phyloP scores from a whole-genome alignment of 1,284 basidiomycete genomes.

The Neolentinus lepideus region DNA sequence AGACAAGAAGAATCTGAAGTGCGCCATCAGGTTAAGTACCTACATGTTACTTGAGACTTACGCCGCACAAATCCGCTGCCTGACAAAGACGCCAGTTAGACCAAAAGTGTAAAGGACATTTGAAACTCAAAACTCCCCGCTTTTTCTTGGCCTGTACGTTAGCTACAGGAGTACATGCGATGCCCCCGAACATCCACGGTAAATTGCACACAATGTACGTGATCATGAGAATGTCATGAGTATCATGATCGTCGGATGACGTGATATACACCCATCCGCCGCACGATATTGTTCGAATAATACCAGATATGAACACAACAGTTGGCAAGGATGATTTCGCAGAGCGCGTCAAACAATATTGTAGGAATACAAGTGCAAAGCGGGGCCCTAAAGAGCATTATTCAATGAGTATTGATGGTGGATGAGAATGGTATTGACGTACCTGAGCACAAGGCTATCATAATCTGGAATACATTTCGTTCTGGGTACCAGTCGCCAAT shows the following conservation, averaged over 20 bases:
- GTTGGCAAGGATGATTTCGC: constrained; percentile 39
- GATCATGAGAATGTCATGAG: constrained; percentile 89
- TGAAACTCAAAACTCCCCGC: constrained; percentile 39
- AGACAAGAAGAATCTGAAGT: constrained; percentile 57
- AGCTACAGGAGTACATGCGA: constrained; percentile 42
- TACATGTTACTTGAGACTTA: constrained; percentile 21
- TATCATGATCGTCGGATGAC: constrained; percentile 71
- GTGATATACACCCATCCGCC: constrained; percentile 95
- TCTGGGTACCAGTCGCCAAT: constrained; percentile 93
- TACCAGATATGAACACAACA: constrained; percentile 55
- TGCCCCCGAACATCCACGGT: constrained; percentile 84
- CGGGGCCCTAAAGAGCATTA: constrained; percentile 53
- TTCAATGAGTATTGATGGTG: constrained; percentile 11
- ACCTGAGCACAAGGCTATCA: constrained; percentile 84
- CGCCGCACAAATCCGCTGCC: constrained; percentile 44
- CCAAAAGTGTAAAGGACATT: background rate
- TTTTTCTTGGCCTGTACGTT: constrained; percentile 33
- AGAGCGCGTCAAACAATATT: constrained; percentile 57
- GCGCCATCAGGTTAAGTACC: background rate
- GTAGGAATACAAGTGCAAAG: constrained; percentile 69
- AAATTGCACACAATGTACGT: constrained; percentile 73
- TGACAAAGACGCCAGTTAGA: constrained; percentile 19
- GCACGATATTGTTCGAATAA: constrained; percentile 77
- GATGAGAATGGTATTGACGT: constrained; percentile 27
- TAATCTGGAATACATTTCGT: constrained; percentile 82